phyloP scores from a whole-genome alignment of 129 eudicot genomes.

The Chrysanthemum seticuspe region DNA sequence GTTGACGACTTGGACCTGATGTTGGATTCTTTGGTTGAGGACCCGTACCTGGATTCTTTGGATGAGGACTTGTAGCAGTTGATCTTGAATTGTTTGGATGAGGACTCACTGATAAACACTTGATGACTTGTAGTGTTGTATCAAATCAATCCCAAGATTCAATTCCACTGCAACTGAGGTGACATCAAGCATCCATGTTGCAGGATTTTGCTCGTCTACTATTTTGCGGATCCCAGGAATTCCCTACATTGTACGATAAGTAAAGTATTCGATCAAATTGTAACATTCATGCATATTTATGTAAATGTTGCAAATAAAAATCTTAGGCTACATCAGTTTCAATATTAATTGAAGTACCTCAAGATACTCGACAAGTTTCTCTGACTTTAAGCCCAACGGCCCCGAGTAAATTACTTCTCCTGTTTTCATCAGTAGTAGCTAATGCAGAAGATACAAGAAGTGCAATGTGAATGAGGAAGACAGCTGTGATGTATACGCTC shows the following conservation, averaged over 20 bases:
- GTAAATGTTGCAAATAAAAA: no score
- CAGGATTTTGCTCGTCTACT: constrained; percentile 57
- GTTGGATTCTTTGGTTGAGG: no score
- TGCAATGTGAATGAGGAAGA: background rate
- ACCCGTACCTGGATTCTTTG: no score
- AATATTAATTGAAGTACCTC: constrained; percentile 30
- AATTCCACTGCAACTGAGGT: constrained; percentile 55
- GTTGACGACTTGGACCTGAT: no score
- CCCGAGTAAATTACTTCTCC: constrained; percentile 48
- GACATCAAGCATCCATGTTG: constrained; percentile 81
- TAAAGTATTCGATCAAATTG: background rate
- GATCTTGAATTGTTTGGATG: no score
- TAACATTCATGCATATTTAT: background rate
- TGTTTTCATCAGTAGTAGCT: constrained; percentile 38
- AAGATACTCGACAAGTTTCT: constrained; percentile 41
- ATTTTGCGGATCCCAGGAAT: constrained; percentile 56
- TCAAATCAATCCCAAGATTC: constrained; percentile 53
- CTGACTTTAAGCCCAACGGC: constrained; percentile 39
- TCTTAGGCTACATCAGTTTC: no score
- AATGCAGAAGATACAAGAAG: constrained; percentile 7
- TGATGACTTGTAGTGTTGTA: constrained; percentile 51
- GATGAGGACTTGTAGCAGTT: no score
- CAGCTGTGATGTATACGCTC: background rate
- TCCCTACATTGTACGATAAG: constrained; percentile 33
- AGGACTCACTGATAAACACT: constrained; percentile 41